Evolutionary conservation across 805 yeast genomes (phyloP).

Genomic region (Suhomyces kilbournensis): DNA sequence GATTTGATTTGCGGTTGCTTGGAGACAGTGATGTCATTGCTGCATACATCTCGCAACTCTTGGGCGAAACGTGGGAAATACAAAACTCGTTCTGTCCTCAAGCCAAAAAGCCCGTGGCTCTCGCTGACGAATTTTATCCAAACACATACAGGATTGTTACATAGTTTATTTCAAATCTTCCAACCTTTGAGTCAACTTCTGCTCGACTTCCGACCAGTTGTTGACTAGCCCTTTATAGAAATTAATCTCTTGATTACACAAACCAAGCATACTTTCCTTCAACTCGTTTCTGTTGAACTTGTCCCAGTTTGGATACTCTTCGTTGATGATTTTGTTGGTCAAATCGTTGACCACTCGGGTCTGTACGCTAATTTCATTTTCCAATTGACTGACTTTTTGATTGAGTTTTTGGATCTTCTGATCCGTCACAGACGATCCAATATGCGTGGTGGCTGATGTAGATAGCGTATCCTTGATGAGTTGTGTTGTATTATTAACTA

Average conservation of each 20-base stretch:
- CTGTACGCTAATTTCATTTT: slow-evolving; percentile 43
- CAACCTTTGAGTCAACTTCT: slow-evolving; percentile 11
- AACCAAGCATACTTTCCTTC: slow-evolving; percentile 62
- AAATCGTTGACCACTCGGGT: slow-evolving; percentile 45
- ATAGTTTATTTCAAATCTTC: slow-evolving; percentile 7
- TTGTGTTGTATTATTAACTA: slow-evolving; percentile 42
- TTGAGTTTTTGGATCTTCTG: slow-evolving; percentile 43
- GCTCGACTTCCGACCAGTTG: slow-evolving; percentile 65
- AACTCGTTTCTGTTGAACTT: slow-evolving; percentile 75
- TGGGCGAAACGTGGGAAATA: slow-evolving; percentile 28
- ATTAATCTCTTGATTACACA: slow-evolving; percentile 73
- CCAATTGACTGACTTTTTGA: slow-evolving; percentile 40
- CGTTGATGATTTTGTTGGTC: slow-evolving; percentile 45
- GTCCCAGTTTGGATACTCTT: slow-evolving; percentile 68
- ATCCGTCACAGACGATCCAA: slow-evolving; percentile 42
- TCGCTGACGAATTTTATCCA: not conserved
- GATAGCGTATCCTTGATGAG: slow-evolving; percentile 50
- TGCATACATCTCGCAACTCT: slow-evolving; percentile 25
- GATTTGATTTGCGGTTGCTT: slow-evolving; percentile 37
- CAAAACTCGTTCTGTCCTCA: slow-evolving; percentile 12
- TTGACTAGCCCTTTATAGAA: slow-evolving; percentile 67
- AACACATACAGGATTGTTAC: not conserved
- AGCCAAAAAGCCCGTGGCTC: not conserved
- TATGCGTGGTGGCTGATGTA: slow-evolving; percentile 42
- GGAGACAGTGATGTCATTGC: slow-evolving; percentile 44